These are phyloP conservation scores for Lenwebbia sp. DNA, from an alignment of 345 rosid species.

Conservation along the genomic window DNA sequence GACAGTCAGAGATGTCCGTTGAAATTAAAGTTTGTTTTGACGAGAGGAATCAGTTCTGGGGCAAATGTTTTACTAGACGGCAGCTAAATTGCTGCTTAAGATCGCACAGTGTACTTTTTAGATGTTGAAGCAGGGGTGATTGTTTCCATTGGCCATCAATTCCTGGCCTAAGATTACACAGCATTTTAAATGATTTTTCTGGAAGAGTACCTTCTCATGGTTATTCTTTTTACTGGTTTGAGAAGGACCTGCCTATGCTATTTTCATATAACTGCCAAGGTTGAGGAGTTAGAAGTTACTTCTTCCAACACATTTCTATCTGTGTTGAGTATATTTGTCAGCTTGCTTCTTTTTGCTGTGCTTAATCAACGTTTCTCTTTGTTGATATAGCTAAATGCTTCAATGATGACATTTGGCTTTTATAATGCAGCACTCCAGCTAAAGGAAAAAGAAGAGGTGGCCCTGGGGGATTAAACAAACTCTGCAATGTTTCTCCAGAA, in stretches of 20 bases:
- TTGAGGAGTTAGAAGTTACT: background rate
- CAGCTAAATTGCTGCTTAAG: background rate
- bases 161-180: background rate
- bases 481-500: constrained; percentile 24
- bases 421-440: constrained; percentile 2
- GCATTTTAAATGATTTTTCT: background rate
- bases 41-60: background rate
- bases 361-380: background rate
- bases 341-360: background rate
- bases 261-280: background rate
- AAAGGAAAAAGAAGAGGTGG: constrained; percentile 20
- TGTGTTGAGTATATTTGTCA: background rate
- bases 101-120: background rate
- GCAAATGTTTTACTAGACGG: background rate
- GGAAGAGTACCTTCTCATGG: background rate
- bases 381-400: background rate
- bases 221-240: background rate
- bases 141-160: background rate
- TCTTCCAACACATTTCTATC: background rate
- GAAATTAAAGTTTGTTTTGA: background rate
- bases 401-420: background rate
- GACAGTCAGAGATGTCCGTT: background rate
- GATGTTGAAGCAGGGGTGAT: background rate
- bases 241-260: background rate
- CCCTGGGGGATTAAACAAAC: constrained; percentile 23